Base-by-base conservation (phyloP, 768 basidiomycete species). In the Agaricus subrufescens region DNA sequence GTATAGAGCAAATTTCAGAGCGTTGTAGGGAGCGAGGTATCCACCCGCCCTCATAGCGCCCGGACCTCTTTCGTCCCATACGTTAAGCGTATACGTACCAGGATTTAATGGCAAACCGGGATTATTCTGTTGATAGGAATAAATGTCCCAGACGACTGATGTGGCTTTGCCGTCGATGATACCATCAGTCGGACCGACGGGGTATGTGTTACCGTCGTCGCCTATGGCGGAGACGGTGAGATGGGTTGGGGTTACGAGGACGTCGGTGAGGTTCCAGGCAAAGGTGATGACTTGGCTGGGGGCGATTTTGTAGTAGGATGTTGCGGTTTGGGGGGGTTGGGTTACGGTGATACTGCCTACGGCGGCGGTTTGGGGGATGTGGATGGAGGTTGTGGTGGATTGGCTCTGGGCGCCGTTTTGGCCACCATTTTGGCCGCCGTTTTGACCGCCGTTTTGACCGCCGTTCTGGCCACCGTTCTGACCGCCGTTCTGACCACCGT, bases 251-350 rank as follows among this genome's bases (percentile, higher is more conserved):
- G 81, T 85, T 42, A 75, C 80, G 61, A 87, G 72, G 42, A 98
- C 74, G 56, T 77, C 77, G 14, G 91, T 91, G 64, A 93, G 81
- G 71, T 92, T 93, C 95, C 94, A 97, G 10, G 80, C 94, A 68
- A 97, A 91, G 23, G 93, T 96, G 66, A 97, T 83, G 58, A 75
- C 72, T 60, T 91, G 79, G 49, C 75, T 76, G 1, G 74, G 73
- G 0, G 91, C 89, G 66, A 97, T 89, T 79, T 94, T 94, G 77
- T 84, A 96, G 75, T 84, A 96, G 25, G 91, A 90, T 2, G 88
- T 86, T 34, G 84, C 81, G 8, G 89, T 88, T 60, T 85, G 81
- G 0, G 91, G 89, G 0, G 94, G 94, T 66, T 90, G 81, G 43
- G 90, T 91, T 66, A 92, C 81, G 57, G 81, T 78, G 50, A 91